Percentiles rank a stretch among this genome's conserved stretches.
phyloP scores from a whole-genome alignment of 2,329 filamentous ascomycete species.

The Celoporthe dispersa region DNA sequence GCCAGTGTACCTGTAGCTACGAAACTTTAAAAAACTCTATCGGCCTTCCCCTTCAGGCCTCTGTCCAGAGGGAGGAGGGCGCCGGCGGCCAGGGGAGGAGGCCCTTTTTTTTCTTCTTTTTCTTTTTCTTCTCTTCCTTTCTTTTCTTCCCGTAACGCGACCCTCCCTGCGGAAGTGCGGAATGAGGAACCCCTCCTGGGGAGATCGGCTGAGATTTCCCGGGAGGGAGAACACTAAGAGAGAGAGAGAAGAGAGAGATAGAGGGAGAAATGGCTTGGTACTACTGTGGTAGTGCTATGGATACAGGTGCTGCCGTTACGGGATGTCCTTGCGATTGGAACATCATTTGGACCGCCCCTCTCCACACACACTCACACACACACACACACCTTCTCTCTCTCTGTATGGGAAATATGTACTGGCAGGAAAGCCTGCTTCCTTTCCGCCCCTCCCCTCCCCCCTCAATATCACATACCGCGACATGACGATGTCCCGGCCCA shows the following conservation, averaged over 20 bases:
- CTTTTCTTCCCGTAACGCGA: background rate
- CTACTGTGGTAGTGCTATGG: background rate
- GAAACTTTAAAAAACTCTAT: constrained; percentile 24
- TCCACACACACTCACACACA: background rate
- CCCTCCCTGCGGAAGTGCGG: background rate
- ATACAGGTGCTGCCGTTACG: background rate
- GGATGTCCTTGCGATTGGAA: background rate
- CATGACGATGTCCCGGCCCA: background rate
- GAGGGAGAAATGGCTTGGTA: background rate
- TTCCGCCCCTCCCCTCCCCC: too few species aligned
- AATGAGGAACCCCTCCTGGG: background rate
- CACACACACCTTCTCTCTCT: background rate
- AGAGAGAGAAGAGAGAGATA: background rate
- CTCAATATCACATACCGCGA: constrained; percentile 1
- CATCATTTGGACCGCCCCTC: background rate
- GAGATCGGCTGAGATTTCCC: background rate
- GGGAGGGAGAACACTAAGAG: too few species aligned
- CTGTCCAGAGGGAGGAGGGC: background rate
- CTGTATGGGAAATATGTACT: background rate
- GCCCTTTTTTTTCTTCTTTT: too few species aligned
- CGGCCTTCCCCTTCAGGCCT: constrained; percentile 1
- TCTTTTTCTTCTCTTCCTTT: background rate
- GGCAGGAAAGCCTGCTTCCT: background rate
- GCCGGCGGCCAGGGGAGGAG: too few species aligned
- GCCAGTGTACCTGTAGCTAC: constrained; percentile 14